Conservation (phyloP, 345 rosid genomes). For the Laguncularia racemosa region DNA sequence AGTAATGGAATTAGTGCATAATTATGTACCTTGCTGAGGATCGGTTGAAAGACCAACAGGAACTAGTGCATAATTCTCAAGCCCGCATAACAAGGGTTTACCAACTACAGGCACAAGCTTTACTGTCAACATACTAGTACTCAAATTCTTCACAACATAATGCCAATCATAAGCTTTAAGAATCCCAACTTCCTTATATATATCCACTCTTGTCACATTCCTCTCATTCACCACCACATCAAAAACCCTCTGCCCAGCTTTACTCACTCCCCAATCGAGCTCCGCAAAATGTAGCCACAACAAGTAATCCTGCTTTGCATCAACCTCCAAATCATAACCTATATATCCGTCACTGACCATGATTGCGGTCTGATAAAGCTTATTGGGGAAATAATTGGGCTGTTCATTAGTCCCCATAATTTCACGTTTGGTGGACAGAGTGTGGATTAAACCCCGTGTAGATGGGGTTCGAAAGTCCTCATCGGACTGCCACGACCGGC, state of each 20-base stretch:
- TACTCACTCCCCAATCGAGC: slow-evolving; percentile 61
- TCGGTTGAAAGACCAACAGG: slow-evolving; percentile 71
- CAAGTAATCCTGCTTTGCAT: slow-evolving; percentile 85
- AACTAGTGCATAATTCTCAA: slow-evolving; percentile 87
- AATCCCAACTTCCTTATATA: slow-evolving; percentile 51
- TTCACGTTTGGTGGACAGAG: slow-evolving; percentile 31
- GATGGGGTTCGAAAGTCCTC: slow-evolving; percentile 20
- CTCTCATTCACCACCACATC: slow-evolving; percentile 62
- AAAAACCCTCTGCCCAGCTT: slow-evolving; percentile 65
- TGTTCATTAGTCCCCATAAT: slow-evolving; percentile 38
- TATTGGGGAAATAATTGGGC: slow-evolving; percentile 89
- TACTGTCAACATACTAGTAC: slow-evolving; percentile 43
- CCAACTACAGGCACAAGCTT: slow-evolving; percentile 51
- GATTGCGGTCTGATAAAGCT: slow-evolving; percentile 72
- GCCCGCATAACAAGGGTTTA: slow-evolving; percentile 64
- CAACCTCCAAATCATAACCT: slow-evolving; percentile 58
- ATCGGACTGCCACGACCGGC: slow-evolving; percentile 90
- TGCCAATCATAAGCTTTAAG: slow-evolving; percentile 54
- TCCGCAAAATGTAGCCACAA: slow-evolving; percentile 93
- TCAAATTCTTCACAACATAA: slow-evolving; percentile 58
- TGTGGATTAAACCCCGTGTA: slow-evolving; percentile 11
- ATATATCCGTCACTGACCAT: slow-evolving; percentile 29
- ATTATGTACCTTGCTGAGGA: slow-evolving; percentile 65
- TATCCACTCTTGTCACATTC: slow-evolving; percentile 63
- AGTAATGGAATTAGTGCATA: too few species aligned